Conservation (phyloP, 192 early-diverging fungal species). For the Mortierella antarctica region DNA sequence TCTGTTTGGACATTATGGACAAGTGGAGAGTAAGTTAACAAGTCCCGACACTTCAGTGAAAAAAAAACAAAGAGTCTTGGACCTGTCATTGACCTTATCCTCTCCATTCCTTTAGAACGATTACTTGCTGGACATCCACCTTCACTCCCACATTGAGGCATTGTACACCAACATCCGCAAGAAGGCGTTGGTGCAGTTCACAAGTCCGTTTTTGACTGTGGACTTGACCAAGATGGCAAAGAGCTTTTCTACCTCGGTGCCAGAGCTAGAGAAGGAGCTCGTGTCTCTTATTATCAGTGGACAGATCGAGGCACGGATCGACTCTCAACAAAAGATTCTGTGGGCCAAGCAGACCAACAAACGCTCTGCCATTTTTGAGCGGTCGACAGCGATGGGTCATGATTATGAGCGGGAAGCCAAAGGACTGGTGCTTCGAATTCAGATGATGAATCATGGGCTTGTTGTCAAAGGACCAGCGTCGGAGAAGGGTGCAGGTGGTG, state of each 20-base stretch:
- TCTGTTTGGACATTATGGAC: constrained; percentile 74
- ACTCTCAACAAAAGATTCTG: constrained; percentile 88
- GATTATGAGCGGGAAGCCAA: constrained; percentile 74
- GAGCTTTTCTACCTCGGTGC: constrained; percentile 72
- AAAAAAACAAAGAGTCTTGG: neutral
- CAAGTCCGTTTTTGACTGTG: constrained; percentile 81
- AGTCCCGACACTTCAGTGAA: neutral
- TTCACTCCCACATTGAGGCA: constrained; percentile 75
- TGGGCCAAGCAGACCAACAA: constrained; percentile 75
- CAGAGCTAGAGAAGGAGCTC: constrained; percentile 75
- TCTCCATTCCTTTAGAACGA: constrained; percentile 46
- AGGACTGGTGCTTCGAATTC: constrained; percentile 72
- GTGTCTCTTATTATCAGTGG: constrained; percentile 76
- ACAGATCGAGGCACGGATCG: constrained; percentile 81
- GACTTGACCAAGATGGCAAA: constrained; percentile 83
- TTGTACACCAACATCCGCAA: constrained; percentile 79
- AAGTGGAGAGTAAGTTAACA: constrained; percentile 68
- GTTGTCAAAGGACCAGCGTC: constrained; percentile 45
- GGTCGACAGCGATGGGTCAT: constrained; percentile 69
- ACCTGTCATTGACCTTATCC: constrained; percentile 3
- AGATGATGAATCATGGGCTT: constrained; percentile 67
- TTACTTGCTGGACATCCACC: constrained; percentile 75
- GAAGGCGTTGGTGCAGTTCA: constrained; percentile 85
- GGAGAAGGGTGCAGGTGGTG: constrained; percentile 17
- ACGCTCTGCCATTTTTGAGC: constrained; percentile 74